phyloP scores from a whole-genome alignment of 371 early-diverging fungal species.

The Nematocida sp. region DNA sequence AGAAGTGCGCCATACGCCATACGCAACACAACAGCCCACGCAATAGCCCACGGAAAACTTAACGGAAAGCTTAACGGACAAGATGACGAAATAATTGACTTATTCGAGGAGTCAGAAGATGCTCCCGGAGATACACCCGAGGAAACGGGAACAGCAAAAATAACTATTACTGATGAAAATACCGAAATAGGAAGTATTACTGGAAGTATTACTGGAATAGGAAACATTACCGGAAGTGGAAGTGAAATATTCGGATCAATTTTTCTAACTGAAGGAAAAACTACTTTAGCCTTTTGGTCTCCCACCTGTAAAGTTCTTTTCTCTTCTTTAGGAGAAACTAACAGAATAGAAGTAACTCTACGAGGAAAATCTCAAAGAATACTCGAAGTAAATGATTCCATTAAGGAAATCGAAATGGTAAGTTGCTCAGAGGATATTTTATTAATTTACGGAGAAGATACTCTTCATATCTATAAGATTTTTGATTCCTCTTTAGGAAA shows the following conservation, averaged over 20 bases:
- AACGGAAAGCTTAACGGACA: neutral
- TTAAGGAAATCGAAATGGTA: constrained; percentile 1
- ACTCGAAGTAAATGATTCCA: neutral
- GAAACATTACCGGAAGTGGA: too few species aligned
- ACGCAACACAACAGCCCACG: too few species aligned
- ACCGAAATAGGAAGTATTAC: neutral
- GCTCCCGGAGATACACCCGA: neutral
- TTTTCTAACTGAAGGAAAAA: neutral
- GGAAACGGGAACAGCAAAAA: neutral
- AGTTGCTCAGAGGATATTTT: neutral
- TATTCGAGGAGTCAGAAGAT: neutral
- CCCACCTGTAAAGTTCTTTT: constrained; percentile 24
- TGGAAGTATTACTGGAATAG: too few species aligned
- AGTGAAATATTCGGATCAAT: too few species aligned
- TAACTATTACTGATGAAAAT: neutral
- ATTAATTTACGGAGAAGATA: neutral
- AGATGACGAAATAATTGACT: neutral
- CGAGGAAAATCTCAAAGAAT: neutral
- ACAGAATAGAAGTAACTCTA: constrained; percentile 16
- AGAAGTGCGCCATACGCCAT: neutral
- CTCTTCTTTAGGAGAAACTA: constrained; percentile 10
- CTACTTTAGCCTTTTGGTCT: constrained; percentile 12
- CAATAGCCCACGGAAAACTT: neutral
- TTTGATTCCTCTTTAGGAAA: too few species aligned
- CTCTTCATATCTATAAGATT: constrained; percentile 15